Evolutionary conservation across 257 asterid genomes (phyloP), one percentile per base, ranked within the genome.

Genomic region (Henckelia pumila): DNA sequence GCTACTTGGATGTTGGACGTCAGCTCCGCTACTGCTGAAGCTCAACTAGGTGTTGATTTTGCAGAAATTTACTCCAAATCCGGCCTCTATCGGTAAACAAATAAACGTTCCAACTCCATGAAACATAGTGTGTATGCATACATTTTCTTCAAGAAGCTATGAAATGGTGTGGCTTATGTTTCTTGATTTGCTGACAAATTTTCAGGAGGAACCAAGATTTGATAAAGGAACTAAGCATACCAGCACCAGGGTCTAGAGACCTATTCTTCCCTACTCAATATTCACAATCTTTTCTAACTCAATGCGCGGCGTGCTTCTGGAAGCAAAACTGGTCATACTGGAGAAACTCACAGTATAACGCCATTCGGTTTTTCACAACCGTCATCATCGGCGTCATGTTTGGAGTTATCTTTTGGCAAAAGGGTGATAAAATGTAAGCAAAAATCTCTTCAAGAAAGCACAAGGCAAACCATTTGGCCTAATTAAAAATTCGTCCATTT

Each of bases 1-100:
- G 97, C 97, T 44, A 90, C 97, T 5, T 90, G 97, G 97, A 86
- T 90, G 97, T 71, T 90, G 79, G 97, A 90, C 3, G 81, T 90
- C 61, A 90, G 71, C 64, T 77, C 95, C 4, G 24, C 83, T 23
- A 73, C 95, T 5, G 79, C 62, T 64, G 97, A 90, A 70, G 64
- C 81, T 50, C 93, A 86, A 77, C 84, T 85, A 9, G 86, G 72
- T 23, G 81, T 84, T 21, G 95, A 90, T 67, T 90, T 90, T 76
- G 88, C 95, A 13, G 86, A 86, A 59, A 69, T 85, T 47, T 87
- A 84, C 40, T 83, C 86, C 64, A 87, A 80, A 62, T 85, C 97
- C 29, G 77, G 61, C 66, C 94, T 87, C 40, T 66, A 84, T 50
- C 71, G 79, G 97, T 89, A 69, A 66, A 71, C 63, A 35, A 30